Base-by-base conservation (phyloP, 768 basidiomycete species). In the Mycena amicta region DNA sequence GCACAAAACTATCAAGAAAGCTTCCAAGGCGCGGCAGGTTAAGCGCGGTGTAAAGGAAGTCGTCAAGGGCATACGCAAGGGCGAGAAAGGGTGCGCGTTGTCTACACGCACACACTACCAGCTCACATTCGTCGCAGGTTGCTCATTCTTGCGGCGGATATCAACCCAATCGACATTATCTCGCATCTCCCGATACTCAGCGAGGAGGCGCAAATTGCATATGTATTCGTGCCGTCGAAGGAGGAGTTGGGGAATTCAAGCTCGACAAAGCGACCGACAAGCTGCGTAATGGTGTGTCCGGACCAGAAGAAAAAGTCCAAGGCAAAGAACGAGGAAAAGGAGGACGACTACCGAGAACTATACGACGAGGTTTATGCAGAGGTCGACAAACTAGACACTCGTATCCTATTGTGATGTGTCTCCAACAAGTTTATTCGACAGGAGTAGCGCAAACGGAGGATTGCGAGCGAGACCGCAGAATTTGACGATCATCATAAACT, bases 1-100 rank as follows among this genome's bases (percentile, higher is more conserved):
- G 30, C 89, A 98, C 79, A 95, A 95, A 74, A 89, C 90, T 5
- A 90, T 98, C 64, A 97, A 95, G 79, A 93, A 90, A 76, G 94
- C 97, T 18, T 95, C 95, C 25, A 97, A 96, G 73, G 87, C 87
- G 39, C 86, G 96, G 59, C 95, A 97, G 73, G 89, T 98, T 29
- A 98, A 97, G 78, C 86, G 97, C 45, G 97, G 97, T 39, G 96
- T 99, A 49, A 98, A 98, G 75, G 97, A 99, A 74, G 93, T 99
- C 30, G 94, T 97, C 43, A 99, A 99, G 74, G 93, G 93, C 3
- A 90, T 99, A 40, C 84, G 95, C 53, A 99, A 99, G 71, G 95
- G 95, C 57, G 96, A 98, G 73, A 94, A 92, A 80, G 97, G 97
- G 93, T 89, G 67, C 59, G 88, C 77, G 18, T 43, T 41, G 39